These are phyloP conservation scores for Boechera retrofracta DNA, from an alignment of 345 rosid species.

Conservation along the genomic window DNA sequence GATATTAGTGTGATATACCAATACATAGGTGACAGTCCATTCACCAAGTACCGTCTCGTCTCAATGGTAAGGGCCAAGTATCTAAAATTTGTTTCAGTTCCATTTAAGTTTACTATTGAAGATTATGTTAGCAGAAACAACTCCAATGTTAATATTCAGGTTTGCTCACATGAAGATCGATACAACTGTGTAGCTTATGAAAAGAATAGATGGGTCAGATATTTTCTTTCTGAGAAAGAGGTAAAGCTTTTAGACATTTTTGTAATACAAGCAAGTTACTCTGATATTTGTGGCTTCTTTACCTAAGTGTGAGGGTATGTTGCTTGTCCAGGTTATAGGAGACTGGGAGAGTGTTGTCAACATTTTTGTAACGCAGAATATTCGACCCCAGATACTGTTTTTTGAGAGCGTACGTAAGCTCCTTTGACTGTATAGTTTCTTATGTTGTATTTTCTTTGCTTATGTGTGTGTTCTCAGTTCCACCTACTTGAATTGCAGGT, in stretches of 20 bases:
- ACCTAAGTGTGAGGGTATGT: not conserved
- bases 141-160: constrained; percentile 14
- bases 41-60: constrained; percentile 29
- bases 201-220: constrained; percentile 16
- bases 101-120: not conserved
- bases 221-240: not conserved
- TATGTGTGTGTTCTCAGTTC: constrained; percentile 4
- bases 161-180: constrained; percentile 12
- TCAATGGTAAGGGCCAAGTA: constrained; percentile 29
- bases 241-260: constrained; percentile 18
- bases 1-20: constrained; percentile 27
- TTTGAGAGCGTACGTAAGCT: not conserved
- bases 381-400: not conserved
- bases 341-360: constrained; percentile 8
- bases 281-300: not conserved
- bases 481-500: constrained; percentile 17
- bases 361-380: not conserved
- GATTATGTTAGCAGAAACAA: not conserved
- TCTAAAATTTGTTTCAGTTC: not conserved
- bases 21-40: not conserved
- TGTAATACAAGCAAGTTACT: not conserved
- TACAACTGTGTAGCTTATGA: constrained; percentile 27
- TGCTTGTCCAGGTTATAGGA: constrained; percentile 26
- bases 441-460: too few species aligned
- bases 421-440: not conserved